Evolutionary conservation across 352 stramenopile genomes (phyloP).

Genomic region (Blastocystis sp.): DNA sequence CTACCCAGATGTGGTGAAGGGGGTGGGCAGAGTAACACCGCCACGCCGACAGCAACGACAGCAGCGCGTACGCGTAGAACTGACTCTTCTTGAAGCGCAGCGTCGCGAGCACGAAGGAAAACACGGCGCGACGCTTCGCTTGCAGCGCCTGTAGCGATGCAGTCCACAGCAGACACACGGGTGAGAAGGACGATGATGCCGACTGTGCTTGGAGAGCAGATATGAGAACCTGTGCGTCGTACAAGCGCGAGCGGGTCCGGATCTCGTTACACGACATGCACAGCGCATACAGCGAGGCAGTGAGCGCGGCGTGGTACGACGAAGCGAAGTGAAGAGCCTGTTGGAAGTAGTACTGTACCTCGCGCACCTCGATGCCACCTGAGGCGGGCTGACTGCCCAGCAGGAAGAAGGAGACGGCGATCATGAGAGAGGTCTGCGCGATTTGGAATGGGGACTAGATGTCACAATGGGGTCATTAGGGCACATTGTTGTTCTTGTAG

Average conservation of each 20-base stretch:
- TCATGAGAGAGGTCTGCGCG: not conserved
- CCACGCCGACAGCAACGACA: not conserved
- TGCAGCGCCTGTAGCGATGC: not conserved
- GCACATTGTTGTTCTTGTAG: slow-evolving; percentile 19
- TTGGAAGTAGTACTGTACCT: slow-evolving; percentile 27
- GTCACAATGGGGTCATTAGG: not conserved
- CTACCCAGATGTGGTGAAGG: not conserved
- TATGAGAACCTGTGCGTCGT: not conserved
- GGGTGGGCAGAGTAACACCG: not conserved
- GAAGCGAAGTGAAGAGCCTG: not conserved
- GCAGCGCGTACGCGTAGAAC: not conserved
- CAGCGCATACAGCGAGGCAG: not conserved
- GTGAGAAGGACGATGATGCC: not conserved
- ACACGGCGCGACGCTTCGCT: not conserved
- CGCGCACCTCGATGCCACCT: not conserved
- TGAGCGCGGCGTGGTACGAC: not conserved
- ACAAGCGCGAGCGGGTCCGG: not conserved
- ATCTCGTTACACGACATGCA: not conserved
- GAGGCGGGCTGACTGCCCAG: not conserved
- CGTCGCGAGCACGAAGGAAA: slow-evolving; percentile 17
- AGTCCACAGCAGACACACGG: slow-evolving; percentile 9
- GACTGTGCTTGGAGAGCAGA: not conserved
- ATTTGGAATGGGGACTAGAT: slow-evolving; percentile 42
- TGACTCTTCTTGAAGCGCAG: not conserved
- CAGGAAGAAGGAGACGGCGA: slow-evolving; percentile 21